Conservation (phyloP, 2,329 filamentous ascomycete species). For the Fusarium papillatum region DNA sequence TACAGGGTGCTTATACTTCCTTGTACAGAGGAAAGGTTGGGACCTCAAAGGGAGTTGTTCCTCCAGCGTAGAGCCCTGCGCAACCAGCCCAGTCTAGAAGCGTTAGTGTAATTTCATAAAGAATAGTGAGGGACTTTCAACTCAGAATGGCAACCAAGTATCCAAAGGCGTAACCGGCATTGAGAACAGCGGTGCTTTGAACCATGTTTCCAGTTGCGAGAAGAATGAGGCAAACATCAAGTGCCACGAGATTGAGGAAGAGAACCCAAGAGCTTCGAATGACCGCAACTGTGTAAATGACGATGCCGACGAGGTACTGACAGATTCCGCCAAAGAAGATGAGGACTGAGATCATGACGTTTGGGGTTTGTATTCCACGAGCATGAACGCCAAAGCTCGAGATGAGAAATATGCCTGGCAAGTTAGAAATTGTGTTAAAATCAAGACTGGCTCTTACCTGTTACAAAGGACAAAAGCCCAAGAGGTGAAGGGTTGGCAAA, state of each 20-base stretch:
- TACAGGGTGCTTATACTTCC: background rate
- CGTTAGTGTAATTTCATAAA: background rate
- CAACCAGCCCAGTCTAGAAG: constrained; percentile 20
- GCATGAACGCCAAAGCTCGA: constrained; percentile 27
- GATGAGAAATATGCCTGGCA: constrained; percentile 29
- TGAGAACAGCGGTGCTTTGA: background rate
- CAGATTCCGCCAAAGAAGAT: constrained; percentile 30
- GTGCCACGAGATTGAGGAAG: constrained; percentile 5
- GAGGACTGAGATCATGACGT: constrained; percentile 31
- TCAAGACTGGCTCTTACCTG: background rate
- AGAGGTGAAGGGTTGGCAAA: constrained; percentile 25
- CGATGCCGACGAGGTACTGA: constrained; percentile 24
- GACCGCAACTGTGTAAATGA: constrained; percentile 22
- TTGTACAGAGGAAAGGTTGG: constrained; percentile 14
- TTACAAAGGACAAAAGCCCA: constrained; percentile 27
- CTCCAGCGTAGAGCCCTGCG: constrained; percentile 20
- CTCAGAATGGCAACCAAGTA: constrained; percentile 21
- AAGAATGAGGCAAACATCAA: constrained; percentile 13
- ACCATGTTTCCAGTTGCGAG: constrained; percentile 23
- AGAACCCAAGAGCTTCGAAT: constrained; percentile 5
- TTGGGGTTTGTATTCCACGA: constrained; percentile 26
- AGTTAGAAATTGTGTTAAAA: background rate
- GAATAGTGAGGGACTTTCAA: background rate
- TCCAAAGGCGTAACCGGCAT: constrained; percentile 22
- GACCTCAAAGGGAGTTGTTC: constrained; percentile 22